Conservation (phyloP, 805 yeast species). For the Starmerella vaccinii region DNA sequence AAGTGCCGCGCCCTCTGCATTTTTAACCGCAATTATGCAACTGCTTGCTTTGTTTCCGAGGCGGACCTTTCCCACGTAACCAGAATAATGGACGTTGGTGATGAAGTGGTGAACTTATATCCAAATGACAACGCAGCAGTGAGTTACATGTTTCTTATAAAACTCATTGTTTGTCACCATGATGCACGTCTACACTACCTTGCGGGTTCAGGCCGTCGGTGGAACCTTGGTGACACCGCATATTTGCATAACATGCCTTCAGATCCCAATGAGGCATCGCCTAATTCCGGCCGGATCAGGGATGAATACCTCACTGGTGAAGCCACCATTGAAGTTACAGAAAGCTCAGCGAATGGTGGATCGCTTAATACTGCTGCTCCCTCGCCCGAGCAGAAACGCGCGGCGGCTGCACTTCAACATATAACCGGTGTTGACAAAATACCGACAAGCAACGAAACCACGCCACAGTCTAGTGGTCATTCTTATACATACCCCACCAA, state of each 20-base stretch:
- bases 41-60: constrained; percentile 24
- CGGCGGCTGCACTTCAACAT: background rate
- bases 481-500: background rate
- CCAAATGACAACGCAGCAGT: constrained; percentile 28
- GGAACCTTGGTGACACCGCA: constrained; percentile 16
- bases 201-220: constrained; percentile 7
- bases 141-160: constrained; percentile 27
- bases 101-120: constrained; percentile 21
- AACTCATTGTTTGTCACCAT: constrained; percentile 29
- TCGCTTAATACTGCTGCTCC: too few relatives aligned
- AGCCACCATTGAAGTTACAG: background rate
- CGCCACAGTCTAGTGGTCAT: background rate
- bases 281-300: background rate
- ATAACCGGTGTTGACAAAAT: background rate
- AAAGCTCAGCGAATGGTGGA: too few relatives aligned
- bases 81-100: constrained; percentile 21
- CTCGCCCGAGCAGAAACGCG: background rate
- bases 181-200: constrained; percentile 26
- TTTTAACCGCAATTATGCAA: constrained; percentile 26
- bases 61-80: constrained; percentile 21
- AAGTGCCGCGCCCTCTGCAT: constrained; percentile 29
- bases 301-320: background rate
- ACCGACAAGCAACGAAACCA: background rate
- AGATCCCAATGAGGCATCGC: background rate
- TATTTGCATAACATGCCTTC: constrained; percentile 7